A percentile compares a stretch with the other conserved stretches of the same genome.
These are phyloP conservation scores for Lachancea lanzarotensis DNA, from an alignment of 805 yeast genomes.

Conservation along the genomic window DNA sequence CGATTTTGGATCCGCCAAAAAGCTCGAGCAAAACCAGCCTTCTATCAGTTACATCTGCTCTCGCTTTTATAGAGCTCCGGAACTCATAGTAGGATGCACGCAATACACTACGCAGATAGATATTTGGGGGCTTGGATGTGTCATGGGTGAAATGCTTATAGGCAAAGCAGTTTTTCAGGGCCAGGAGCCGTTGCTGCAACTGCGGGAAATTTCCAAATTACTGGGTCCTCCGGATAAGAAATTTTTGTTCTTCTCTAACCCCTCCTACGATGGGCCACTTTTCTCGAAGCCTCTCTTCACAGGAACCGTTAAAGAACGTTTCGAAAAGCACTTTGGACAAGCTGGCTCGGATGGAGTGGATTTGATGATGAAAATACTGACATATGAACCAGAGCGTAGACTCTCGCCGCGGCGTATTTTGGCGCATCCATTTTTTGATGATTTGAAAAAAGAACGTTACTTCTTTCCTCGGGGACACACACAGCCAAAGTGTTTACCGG, in stretches of 20 bases:
- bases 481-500: slow-evolving; percentile 38
- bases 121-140: slow-evolving; percentile 97
- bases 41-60: slow-evolving; percentile 94
- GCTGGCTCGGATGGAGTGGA: slow-evolving; percentile 86
- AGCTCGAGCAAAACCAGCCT: slow-evolving; percentile 71
- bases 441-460: slow-evolving; percentile 53
- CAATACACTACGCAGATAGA: slow-evolving; percentile 87
- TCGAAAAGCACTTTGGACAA: slow-evolving; percentile 61
- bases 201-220: slow-evolving; percentile 82
- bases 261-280: slow-evolving; percentile 69
- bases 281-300: slow-evolving; percentile 58
- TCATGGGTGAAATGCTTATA: slow-evolving; percentile 85
- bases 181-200: slow-evolving; percentile 77
- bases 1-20: slow-evolving; percentile 82
- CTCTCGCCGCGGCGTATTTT: slow-evolving; percentile 74
- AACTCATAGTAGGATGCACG: slow-evolving; percentile 84
- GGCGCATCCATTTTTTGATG: slow-evolving; percentile 86
- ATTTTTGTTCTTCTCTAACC: slow-evolving; percentile 67
- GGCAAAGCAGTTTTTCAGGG: slow-evolving; percentile 97
- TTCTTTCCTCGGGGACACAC: slow-evolving; percentile 51
- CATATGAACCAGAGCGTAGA: slow-evolving; percentile 84
- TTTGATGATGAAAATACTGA: slow-evolving; percentile 70
- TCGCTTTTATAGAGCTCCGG: slow-evolving; percentile 85
- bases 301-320: slow-evolving; percentile 49
- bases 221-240: slow-evolving; percentile 81